Percentiles rank a stretch among this genome's conserved stretches.
phyloP scores from a whole-genome alignment of 176 grass and related monocot species.

The Carex littledalei region DNA sequence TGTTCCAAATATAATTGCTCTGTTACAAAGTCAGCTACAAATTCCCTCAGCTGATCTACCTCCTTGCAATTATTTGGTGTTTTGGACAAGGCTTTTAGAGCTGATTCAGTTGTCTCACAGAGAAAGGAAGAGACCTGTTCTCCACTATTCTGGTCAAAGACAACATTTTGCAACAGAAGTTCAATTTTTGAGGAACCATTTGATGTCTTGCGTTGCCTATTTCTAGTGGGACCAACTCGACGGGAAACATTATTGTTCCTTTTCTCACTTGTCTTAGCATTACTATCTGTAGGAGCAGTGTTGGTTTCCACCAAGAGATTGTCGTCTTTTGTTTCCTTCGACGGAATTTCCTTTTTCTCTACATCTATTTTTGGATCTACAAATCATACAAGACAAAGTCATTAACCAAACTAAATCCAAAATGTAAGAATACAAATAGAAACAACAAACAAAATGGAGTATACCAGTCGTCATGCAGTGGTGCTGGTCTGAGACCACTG shows the following conservation, averaged over 20 bases:
- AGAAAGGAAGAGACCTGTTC: conserved; percentile 37
- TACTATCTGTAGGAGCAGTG: not conserved
- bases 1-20: conserved; percentile 49
- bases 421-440: not conserved
- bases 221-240: not conserved
- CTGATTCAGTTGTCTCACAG: conserved; percentile 21
- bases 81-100: conserved; percentile 15
- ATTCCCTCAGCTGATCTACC: not conserved
- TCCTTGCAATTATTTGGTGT: conserved; percentile 5
- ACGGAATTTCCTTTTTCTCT: not conserved
- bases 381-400: conserved; percentile 2
- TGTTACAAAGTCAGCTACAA: conserved; percentile 34
- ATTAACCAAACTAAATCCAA: not conserved
- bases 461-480: not conserved
- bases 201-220: conserved; percentile 3
- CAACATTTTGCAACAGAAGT: conserved; percentile 47
- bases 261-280: not conserved
- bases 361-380: conserved; percentile 2
- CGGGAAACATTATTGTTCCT: not conserved
- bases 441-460: not conserved
- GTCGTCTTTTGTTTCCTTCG: conserved; percentile 10
- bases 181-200: conserved; percentile 40
- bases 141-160: not conserved
- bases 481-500: not conserved
- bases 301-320: not conserved